Evolutionary conservation across 176 grass and related monocot species (phyloP).

Genomic region (Zea luxurians): DNA sequence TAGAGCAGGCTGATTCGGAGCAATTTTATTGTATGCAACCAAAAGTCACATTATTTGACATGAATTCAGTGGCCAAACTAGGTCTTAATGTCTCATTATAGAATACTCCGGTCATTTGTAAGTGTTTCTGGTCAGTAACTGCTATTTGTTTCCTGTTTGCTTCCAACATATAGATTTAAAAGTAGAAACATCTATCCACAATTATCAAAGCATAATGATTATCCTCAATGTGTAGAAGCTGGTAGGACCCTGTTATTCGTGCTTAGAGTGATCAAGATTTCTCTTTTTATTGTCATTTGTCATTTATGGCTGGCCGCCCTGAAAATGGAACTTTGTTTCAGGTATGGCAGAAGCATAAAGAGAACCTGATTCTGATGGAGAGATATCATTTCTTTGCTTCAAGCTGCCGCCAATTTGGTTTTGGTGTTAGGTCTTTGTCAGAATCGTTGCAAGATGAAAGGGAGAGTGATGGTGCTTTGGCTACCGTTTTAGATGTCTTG

Average conservation of each 20-base stretch:
- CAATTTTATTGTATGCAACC: neutral
- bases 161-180: neutral
- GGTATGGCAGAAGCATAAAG: slow-evolving; percentile 93
- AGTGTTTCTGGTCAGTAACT: slow-evolving; percentile 7
- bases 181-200: neutral
- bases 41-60: neutral
- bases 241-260: neutral
- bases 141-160: slow-evolving; percentile 3
- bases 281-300: neutral
- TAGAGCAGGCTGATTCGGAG: neutral
- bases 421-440: slow-evolving; percentile 62
- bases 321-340: slow-evolving; percentile 32
- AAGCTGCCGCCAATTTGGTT: slow-evolving; percentile 63
- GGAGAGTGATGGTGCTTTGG: slow-evolving; percentile 72
- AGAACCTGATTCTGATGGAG: slow-evolving; percentile 92
- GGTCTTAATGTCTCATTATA: neutral
- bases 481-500: slow-evolving; percentile 77
- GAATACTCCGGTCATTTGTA: neutral
- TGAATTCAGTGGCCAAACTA: slow-evolving; percentile 17
- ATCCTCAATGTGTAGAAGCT: neutral
- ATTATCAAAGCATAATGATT: neutral
- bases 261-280: neutral
- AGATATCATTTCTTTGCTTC: slow-evolving; percentile 92
- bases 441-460: slow-evolving; percentile 79
- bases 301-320: neutral